Evolutionary conservation across 306 rosid species (phyloP).

Genomic region (Cicer chorassanicum): DNA sequence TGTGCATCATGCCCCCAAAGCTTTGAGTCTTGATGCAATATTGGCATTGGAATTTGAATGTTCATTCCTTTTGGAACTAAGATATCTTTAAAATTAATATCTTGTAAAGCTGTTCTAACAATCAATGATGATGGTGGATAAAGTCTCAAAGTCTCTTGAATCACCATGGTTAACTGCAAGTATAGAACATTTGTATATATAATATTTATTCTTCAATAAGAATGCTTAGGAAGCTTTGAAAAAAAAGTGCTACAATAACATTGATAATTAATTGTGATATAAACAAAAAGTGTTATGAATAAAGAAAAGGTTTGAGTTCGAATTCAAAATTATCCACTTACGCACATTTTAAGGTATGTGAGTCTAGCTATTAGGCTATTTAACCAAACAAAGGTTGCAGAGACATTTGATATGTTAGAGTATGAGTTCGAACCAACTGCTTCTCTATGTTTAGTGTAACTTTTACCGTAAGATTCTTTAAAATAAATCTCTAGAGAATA

Average conservation of each 20-base stretch:
- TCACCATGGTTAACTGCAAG: constrained; percentile 71
- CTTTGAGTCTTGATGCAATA: constrained; percentile 56
- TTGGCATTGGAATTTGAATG: constrained; percentile 59
- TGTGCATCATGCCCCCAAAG: constrained; percentile 68
- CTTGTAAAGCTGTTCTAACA: constrained; percentile 50
- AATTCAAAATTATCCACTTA: too few species aligned
- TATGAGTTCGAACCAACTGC: too few species aligned
- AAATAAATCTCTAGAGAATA: too few species aligned
- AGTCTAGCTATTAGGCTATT: too few species aligned
- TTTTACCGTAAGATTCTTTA: too few species aligned
- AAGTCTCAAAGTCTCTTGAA: constrained; percentile 72
- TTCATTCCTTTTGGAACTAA: constrained; percentile 60
- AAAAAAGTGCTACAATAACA: neutral
- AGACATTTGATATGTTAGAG: too few species aligned
- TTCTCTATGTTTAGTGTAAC: too few species aligned
- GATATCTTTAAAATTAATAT: constrained; percentile 53
- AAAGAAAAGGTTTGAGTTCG: too few species aligned
- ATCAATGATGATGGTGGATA: constrained; percentile 57
- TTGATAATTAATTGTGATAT: neutral
- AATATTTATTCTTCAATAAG: neutral
- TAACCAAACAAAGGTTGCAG: too few species aligned
- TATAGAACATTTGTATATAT: constrained; percentile 12
- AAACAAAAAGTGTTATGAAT: too few species aligned
- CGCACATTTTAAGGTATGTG: too few species aligned
- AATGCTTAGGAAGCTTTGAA: neutral